Conservation (phyloP, 176 grass and related monocot species). For the Zoysia pacifica region DNA sequence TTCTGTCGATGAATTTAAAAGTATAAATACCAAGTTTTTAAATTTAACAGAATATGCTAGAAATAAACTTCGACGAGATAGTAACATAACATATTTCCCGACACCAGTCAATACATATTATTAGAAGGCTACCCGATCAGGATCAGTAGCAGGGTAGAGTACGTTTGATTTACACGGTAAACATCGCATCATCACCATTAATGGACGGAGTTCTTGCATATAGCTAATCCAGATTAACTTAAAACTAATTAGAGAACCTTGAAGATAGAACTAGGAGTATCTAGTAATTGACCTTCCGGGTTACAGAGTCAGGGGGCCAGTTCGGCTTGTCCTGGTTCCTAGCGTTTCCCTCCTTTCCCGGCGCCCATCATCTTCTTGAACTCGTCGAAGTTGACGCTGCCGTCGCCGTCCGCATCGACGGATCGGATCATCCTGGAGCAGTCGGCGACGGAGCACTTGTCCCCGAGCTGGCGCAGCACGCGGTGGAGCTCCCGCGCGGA, state of each 20-base stretch:
- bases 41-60: too few relatives aligned
- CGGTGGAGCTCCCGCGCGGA: conserved; percentile 59
- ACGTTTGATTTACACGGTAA: not conserved
- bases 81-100: not conserved
- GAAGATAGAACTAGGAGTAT: too few relatives aligned
- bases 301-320: not conserved
- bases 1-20: too few relatives aligned
- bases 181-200: not conserved
- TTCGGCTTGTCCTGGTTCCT: not conserved
- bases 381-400: conserved; percentile 61
- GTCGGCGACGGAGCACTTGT: conserved; percentile 67
- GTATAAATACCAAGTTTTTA: too few relatives aligned
- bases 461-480: conserved; percentile 54
- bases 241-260: not conserved
- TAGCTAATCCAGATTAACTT: not conserved
- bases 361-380: conserved; percentile 73
- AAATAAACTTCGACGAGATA: too few relatives aligned
- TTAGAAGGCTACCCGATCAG: not conserved
- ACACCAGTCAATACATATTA: not conserved
- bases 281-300: not conserved
- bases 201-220: not conserved
- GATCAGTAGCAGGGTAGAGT: not conserved
- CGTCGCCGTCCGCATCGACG: conserved; percentile 60
- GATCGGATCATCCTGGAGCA: conserved; percentile 65
- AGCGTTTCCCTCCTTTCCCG: conserved; percentile 10